phyloP scores from a whole-genome alignment of 148 eudicot species.

The Spergularia marina region DNA sequence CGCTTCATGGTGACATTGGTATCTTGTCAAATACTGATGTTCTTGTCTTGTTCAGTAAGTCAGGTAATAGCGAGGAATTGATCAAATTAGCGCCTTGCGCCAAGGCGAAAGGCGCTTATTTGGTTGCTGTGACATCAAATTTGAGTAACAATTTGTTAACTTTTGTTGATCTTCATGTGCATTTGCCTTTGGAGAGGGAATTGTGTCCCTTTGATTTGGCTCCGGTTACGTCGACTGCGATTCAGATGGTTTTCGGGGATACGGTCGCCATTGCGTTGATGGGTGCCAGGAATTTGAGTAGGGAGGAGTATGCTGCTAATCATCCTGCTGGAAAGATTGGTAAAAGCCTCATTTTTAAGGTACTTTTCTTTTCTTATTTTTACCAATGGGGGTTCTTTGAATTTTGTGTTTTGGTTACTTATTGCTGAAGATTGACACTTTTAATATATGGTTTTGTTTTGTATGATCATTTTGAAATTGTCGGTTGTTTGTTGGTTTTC shows the following conservation, averaged over 20 bases:
- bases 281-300: conserved; percentile 75
- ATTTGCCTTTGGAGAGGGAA: conserved; percentile 89
- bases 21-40: conserved; percentile 43
- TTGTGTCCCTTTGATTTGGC: conserved; percentile 94
- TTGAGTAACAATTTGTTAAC: conserved; percentile 50
- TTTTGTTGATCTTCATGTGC: conserved; percentile 70
- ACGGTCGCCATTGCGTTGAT: conserved; percentile 91
- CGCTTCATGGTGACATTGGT: conserved; percentile 95
- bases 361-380: conserved; percentile 19
- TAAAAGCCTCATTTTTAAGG: conserved; percentile 91
- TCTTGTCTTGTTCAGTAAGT: conserved; percentile 75
- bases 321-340: conserved; percentile 96
- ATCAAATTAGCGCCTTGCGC: conserved; percentile 77
- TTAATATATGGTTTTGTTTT: no score
- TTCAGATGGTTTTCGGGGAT: conserved; percentile 98
- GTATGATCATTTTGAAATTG: not conserved
- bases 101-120: conserved; percentile 68
- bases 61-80: conserved; percentile 80
- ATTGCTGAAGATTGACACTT: not conserved
- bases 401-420: not conserved
- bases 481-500: not conserved
- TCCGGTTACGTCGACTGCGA: conserved; percentile 94
- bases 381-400: not conserved
- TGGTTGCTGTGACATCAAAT: conserved; percentile 67
- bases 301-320: conserved; percentile 80